Conservation (phyloP, 495 filamentous ascomycete genomes). For the Neohortaea acidophila region DNA sequence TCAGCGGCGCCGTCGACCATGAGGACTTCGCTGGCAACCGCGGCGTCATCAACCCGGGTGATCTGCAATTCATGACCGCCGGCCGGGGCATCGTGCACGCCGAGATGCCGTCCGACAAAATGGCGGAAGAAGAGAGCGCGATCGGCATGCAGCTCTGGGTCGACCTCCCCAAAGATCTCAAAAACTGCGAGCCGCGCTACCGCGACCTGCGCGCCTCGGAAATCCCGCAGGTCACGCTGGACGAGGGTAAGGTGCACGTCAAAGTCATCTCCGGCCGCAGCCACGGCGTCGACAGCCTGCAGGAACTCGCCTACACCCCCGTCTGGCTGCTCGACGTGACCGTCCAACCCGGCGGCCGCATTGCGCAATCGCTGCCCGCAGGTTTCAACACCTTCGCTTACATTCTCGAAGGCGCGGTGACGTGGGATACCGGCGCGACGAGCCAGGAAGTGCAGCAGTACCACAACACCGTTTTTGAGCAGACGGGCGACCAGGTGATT, state of each 20-base stretch:
- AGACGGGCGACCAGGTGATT: constrained; percentile 56
- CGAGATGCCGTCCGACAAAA: constrained; percentile 83
- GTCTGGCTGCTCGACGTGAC: constrained; percentile 84
- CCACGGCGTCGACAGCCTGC: constrained; percentile 69
- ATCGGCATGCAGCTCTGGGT: constrained; percentile 93
- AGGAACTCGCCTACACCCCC: constrained; percentile 86
- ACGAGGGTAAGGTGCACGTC: constrained; percentile 57
- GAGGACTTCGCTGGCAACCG: constrained; percentile 88
- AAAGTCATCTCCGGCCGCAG: constrained; percentile 81
- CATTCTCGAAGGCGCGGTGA: constrained; percentile 50
- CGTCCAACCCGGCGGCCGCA: constrained; percentile 60
- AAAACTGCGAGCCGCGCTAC: constrained; percentile 81
- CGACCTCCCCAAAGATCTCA: constrained; percentile 67
- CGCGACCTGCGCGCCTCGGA: constrained; percentile 64
- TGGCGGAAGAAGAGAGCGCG: constrained; percentile 58
- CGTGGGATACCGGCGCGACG: constrained; percentile 47
- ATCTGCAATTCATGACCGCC: constrained; percentile 96
- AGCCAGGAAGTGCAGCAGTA: constrained; percentile 48
- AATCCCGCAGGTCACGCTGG: constrained; percentile 54
- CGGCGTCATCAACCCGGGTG: constrained; percentile 71
- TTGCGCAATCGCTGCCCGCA: constrained; percentile 56
- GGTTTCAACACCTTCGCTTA: constrained; percentile 92
- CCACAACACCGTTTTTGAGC: constrained; percentile 83
- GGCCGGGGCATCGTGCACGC: constrained; percentile 88
- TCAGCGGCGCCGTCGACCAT: constrained; percentile 74